Evolutionary conservation across 2,329 filamentous ascomycete species (phyloP).

Genomic region (Whalleya microplaca): DNA sequence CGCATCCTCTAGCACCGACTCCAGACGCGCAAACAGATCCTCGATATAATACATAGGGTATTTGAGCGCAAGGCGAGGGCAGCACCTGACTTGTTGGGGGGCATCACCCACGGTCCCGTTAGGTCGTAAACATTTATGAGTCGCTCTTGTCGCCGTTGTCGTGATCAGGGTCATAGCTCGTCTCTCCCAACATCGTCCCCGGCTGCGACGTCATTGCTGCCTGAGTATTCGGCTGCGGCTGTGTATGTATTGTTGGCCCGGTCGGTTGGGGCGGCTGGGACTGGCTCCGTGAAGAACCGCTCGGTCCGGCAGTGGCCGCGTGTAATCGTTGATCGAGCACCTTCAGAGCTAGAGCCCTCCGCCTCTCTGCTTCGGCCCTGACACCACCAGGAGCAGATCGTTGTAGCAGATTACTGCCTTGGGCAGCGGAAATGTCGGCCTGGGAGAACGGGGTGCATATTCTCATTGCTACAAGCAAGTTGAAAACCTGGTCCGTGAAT

Average conservation of each 20-base stretch:
- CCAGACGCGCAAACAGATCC: slow-evolving; percentile 30
- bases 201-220: slow-evolving; percentile 61
- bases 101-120: not conserved
- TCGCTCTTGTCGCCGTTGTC: slow-evolving; percentile 45
- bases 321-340: slow-evolving; percentile 90
- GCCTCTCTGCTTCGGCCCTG: slow-evolving; percentile 87
- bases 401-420: slow-evolving; percentile 64
- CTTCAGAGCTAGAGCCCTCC: slow-evolving; percentile 85
- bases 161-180: slow-evolving; percentile 70
- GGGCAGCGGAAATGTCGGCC: slow-evolving; percentile 75
- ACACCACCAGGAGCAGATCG: slow-evolving; percentile 67
- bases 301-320: slow-evolving; percentile 66
- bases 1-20: slow-evolving; percentile 28
- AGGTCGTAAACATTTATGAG: slow-evolving; percentile 22
- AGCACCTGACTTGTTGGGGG: slow-evolving; percentile 4
- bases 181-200: slow-evolving; percentile 66
- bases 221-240: slow-evolving; percentile 58
- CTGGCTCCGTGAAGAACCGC: slow-evolving; percentile 46
- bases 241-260: slow-evolving; percentile 61
- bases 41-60: slow-evolving; percentile 30
- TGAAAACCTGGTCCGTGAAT: slow-evolving; percentile 76
- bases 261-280: slow-evolving; percentile 48
- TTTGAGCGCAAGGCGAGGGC: slow-evolving; percentile 18
- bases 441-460: slow-evolving; percentile 85
- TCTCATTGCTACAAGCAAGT: slow-evolving; percentile 71